These are phyloP conservation scores for Musa troglodytarum DNA, from an alignment of 176 grass and related monocot genomes.

Conservation along the genomic window DNA sequence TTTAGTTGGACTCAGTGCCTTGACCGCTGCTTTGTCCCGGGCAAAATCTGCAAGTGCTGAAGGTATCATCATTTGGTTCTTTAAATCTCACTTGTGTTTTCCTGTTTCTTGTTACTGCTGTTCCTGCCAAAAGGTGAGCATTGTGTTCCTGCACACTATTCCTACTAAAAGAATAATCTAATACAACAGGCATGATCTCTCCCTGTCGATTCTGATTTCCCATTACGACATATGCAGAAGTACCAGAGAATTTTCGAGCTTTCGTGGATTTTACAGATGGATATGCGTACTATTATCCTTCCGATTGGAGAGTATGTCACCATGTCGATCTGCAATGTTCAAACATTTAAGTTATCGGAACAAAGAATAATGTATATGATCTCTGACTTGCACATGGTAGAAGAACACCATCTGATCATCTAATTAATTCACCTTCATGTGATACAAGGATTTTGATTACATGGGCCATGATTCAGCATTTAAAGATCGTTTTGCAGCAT, in stretches of 20 bases:
- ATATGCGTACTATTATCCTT: conserved; percentile 72
- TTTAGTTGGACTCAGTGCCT: conserved; percentile 49
- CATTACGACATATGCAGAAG: conserved; percentile 29
- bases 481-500: conserved; percentile 60
- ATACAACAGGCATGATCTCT: neutral
- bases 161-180: too few relatives aligned
- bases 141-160: too few relatives aligned
- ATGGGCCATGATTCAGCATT: conserved; percentile 85
- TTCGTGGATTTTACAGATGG: conserved; percentile 79
- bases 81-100: neutral
- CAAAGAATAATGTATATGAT: neutral
- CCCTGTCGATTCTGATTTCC: conserved; percentile 20
- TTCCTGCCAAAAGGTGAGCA: too few relatives aligned
- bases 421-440: neutral
- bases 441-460: conserved; percentile 86
- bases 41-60: conserved; percentile 47
- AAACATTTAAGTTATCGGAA: neutral
- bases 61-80: conserved; percentile 34
- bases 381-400: neutral
- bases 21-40: conserved; percentile 33
- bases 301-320: conserved; percentile 79
- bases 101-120: neutral
- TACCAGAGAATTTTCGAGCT: conserved; percentile 53
- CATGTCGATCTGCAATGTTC: neutral
- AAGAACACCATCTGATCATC: neutral